Percentiles rank a stretch among this genome's conserved stretches.
These are phyloP conservation scores for Alopecurus myosuroides DNA, from an alignment of 176 grass and related monocot species.

Conservation along the genomic window DNA sequence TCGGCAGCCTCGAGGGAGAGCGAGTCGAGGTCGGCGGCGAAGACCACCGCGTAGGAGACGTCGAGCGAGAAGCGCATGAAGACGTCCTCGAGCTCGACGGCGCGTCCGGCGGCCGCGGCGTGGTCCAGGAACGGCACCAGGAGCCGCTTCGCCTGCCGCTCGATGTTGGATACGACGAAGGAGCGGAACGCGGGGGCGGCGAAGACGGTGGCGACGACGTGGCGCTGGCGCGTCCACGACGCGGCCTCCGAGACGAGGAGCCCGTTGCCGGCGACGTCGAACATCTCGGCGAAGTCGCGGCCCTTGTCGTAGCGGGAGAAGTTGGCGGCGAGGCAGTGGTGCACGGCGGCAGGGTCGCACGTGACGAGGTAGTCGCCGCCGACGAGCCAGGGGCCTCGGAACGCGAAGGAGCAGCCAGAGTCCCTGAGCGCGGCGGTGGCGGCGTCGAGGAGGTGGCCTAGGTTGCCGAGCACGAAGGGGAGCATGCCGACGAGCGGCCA, in stretches of 20 bases:
- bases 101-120: background rate
- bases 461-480: slow-evolving; percentile 11
- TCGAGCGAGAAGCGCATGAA: slow-evolving; percentile 50
- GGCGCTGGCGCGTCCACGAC: slow-evolving; percentile 38
- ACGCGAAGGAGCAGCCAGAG: slow-evolving; percentile 38
- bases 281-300: slow-evolving; percentile 52
- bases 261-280: slow-evolving; percentile 55
- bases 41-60: slow-evolving; percentile 28
- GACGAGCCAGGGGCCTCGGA: slow-evolving; percentile 42
- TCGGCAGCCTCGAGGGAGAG: background rate
- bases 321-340: slow-evolving; percentile 42
- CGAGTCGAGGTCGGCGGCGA: slow-evolving; percentile 31
- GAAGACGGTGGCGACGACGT: slow-evolving; percentile 25
- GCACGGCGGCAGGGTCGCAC: slow-evolving; percentile 47
- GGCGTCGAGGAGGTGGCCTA: slow-evolving; percentile 33
- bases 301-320: slow-evolving; percentile 57
- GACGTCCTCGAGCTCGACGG: slow-evolving; percentile 47
- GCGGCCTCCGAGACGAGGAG: slow-evolving; percentile 45
- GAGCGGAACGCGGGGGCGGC: slow-evolving; percentile 11
- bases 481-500: slow-evolving; percentile 66
- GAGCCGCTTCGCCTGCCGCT: slow-evolving; percentile 12
- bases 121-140: slow-evolving; percentile 39
- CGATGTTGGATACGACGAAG: slow-evolving; percentile 28
- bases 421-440: slow-evolving; percentile 22
- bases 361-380: slow-evolving; percentile 39